Percentiles rank a stretch among this genome's conserved stretches.
Evolutionary conservation across 805 yeast species (phyloP).

Genomic region (Jamesozyma lodderae): DNA sequence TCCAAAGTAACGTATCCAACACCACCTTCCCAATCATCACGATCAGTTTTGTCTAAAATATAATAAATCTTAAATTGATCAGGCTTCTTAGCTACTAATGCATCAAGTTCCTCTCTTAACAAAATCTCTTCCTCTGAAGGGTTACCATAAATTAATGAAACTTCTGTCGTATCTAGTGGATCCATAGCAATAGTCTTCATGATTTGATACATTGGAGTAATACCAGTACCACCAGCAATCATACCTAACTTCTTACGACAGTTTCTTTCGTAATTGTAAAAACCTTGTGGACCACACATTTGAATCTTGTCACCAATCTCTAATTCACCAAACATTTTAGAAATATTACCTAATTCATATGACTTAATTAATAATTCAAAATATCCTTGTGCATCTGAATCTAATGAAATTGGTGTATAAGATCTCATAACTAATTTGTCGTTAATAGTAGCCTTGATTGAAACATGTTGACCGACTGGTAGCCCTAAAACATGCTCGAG

Average conservation of each 20-base stretch:
- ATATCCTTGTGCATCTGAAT: slow-evolving; percentile 61
- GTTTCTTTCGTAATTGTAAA: slow-evolving; percentile 73
- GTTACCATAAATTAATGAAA: slow-evolving; percentile 72
- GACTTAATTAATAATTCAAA: slow-evolving; percentile 82
- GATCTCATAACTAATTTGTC: slow-evolving; percentile 79
- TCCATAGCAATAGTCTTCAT: slow-evolving; percentile 70
- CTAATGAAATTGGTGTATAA: slow-evolving; percentile 83
- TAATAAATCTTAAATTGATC: slow-evolving; percentile 58
- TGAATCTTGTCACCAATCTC: slow-evolving; percentile 70
- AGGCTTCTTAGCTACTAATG: slow-evolving; percentile 46
- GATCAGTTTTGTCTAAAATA: slow-evolving; percentile 29
- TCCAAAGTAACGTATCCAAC: slow-evolving; percentile 68
- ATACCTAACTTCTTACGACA: slow-evolving; percentile 66
- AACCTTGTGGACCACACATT: slow-evolving; percentile 87
- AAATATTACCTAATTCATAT: slow-evolving; percentile 77
- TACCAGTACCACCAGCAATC: slow-evolving; percentile 97
- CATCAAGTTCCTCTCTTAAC: slow-evolving; percentile 70
- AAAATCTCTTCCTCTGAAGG: slow-evolving; percentile 73
- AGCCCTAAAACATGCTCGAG: slow-evolving; percentile 69
- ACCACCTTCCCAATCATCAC: slow-evolving; percentile 62
- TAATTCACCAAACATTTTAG: slow-evolving; percentile 61
- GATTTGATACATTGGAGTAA: slow-evolving; percentile 92
- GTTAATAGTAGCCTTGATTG: slow-evolving; percentile 63
- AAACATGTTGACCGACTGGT: slow-evolving; percentile 91
- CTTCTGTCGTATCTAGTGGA: slow-evolving; percentile 70